Percentiles rank a stretch among this genome's conserved stretches.
Conservation (phyloP, 306 rosid genomes). For the Styphnolobium japonicum region DNA sequence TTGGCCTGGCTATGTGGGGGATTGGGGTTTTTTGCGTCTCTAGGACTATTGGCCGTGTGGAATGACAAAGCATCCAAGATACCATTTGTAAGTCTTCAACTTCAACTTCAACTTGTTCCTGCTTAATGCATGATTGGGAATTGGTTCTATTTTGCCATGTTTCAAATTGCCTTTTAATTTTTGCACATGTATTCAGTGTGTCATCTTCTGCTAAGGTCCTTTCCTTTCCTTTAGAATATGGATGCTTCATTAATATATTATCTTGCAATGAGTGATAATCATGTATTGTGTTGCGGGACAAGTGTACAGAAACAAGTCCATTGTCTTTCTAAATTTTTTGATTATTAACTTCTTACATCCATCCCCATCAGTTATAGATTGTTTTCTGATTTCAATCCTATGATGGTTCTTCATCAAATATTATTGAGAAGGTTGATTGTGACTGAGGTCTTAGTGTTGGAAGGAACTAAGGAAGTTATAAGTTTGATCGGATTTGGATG, state of each 20-base stretch:
- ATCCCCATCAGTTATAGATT: background rate
- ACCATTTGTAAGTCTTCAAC: conserved; percentile 66
- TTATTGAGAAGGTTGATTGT: background rate
- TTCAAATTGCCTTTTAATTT: background rate
- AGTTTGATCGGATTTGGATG: conserved; percentile 17
- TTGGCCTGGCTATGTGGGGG: conserved; percentile 97
- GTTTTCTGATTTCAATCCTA: background rate
- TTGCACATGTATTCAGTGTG: too few species aligned
- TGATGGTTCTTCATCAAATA: too few species aligned
- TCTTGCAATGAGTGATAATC: background rate
- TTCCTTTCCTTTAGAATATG: background rate
- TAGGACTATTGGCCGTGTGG: conserved; percentile 85
- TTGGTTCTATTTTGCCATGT: background rate
- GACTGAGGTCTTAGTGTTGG: background rate
- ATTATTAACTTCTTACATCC: background rate
- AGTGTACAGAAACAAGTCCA: background rate
- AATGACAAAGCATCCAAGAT: conserved; percentile 86
- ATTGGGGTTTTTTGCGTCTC: conserved; percentile 62
- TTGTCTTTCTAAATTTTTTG: background rate
- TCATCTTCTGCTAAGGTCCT: background rate
- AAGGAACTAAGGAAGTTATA: background rate
- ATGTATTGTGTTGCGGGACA: too few species aligned
- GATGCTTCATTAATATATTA: background rate
- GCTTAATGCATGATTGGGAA: background rate
- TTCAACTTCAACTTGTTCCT: background rate